Base-by-base conservation (phyloP, 2,329 filamentous ascomycete species). In the Fusarium floridanum region DNA sequence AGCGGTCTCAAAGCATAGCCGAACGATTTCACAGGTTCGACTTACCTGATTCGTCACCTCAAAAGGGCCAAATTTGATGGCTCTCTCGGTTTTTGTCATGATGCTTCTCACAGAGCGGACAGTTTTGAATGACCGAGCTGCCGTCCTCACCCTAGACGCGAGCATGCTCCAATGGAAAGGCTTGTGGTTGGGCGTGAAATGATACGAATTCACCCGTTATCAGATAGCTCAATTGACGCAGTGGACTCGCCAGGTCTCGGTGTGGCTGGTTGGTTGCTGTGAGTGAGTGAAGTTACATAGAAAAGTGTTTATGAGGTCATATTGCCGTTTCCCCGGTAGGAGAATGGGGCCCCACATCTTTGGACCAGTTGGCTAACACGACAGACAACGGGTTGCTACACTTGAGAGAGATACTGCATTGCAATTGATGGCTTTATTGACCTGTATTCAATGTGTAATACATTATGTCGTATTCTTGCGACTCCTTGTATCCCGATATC, bases 31-130 rank as follows among this genome's bases (percentile, higher is more conserved):
- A 16, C 16, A 32, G 55, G 39, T 11, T 32, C 16, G 10, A 74
- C 84, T 77, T 83, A 93, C 93, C 86, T 95, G 94, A 20, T 90
- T 86, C 14, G 93, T 94, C 64, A 97, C 93, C 68, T 93, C 86
- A 80, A 93, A 95, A 10, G 91, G 89, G 16, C 94, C 94, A 80
- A 97, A 97, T 79, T 91, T 87, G 76, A 96, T 82, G 27, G 36
- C 67, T 60, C 65, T 71, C 6, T 69, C 78, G 34, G 81, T 77
- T 20, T 76, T 75, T 56, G 81, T 79, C 81, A 83, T 84, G 75
- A 76, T 76, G 69, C 64, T 53, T 68, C 75, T 75, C 50, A 70
- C 24, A 45, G 64, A 66, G 29, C 53, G 59, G 59, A 64, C 55
- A 17, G 71, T 43, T 61, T 59, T 45, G 50, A 65, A 72, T 70